phyloP scores from a whole-genome alignment of 352 stramenopile species.

The Pythium apleroticum region DNA sequence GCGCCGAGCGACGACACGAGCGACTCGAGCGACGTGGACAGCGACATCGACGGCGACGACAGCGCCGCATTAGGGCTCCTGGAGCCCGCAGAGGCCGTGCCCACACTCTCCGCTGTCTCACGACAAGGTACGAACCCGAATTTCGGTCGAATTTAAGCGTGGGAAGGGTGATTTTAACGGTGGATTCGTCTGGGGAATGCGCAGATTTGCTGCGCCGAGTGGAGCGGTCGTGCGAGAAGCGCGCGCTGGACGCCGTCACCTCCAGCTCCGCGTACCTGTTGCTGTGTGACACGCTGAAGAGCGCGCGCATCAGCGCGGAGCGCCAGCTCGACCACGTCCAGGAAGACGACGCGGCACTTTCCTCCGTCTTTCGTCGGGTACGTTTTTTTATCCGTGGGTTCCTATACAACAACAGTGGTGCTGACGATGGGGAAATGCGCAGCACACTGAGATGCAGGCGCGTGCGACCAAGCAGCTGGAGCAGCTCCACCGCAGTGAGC shows the following conservation, averaged over 20 bases:
- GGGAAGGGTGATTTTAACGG: background rate
- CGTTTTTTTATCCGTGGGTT: slow-evolving; percentile 16
- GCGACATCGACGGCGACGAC: slow-evolving; percentile 13
- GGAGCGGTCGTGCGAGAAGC: slow-evolving; percentile 61
- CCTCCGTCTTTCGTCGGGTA: slow-evolving; percentile 34
- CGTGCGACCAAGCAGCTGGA: slow-evolving; percentile 36
- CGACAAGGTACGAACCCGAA: slow-evolving; percentile 34
- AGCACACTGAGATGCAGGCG: slow-evolving; percentile 41
- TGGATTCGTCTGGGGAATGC: background rate
- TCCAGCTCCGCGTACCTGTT: slow-evolving; percentile 55
- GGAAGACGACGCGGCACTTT: slow-evolving; percentile 16
- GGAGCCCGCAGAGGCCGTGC: slow-evolving; percentile 8
- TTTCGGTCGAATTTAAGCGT: background rate
- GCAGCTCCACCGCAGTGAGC: slow-evolving; percentile 45
- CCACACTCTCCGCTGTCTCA: slow-evolving; percentile 30
- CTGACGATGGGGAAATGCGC: background rate
- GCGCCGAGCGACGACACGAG: slow-evolving; percentile 52
- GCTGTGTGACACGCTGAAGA: slow-evolving; percentile 62
- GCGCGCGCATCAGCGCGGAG: slow-evolving; percentile 51
- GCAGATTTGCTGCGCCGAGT: slow-evolving; percentile 63
- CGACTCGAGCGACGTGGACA: slow-evolving; percentile 45
- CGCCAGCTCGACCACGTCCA: slow-evolving; percentile 32
- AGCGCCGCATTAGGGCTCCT: slow-evolving; percentile 25
- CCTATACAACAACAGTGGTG: slow-evolving; percentile 1
- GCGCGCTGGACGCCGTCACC: slow-evolving; percentile 51